Conservation (phyloP, 345 rosid genomes). For the Pistacia vera region DNA sequence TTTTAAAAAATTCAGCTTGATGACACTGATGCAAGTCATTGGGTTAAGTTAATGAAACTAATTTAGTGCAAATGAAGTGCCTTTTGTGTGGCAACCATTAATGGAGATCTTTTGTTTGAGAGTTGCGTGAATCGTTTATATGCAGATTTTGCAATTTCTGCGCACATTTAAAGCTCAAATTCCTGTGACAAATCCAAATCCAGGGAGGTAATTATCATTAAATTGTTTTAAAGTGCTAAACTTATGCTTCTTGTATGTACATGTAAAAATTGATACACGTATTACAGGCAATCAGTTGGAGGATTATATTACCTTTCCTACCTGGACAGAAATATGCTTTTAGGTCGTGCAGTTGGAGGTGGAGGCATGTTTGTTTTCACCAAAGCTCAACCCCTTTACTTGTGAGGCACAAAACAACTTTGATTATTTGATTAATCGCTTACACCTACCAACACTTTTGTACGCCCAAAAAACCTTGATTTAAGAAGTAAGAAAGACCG, state of each 20-base stretch:
- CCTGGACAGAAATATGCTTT: slow-evolving; percentile 74
- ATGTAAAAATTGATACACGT: slow-evolving; percentile 18
- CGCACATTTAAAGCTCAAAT: slow-evolving; percentile 74
- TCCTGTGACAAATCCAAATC: slow-evolving; percentile 58
- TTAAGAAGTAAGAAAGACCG: too few species aligned
- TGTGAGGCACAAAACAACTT: slow-evolving; percentile 27
- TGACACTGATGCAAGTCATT: neutral
- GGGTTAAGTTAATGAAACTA: neutral
- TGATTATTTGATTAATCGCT: too few species aligned
- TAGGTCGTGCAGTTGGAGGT: slow-evolving; percentile 92
- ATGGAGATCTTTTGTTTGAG: neutral
- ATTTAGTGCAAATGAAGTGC: neutral
- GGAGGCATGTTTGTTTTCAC: slow-evolving; percentile 94
- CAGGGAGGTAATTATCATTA: slow-evolving; percentile 55
- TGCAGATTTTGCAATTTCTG: slow-evolving; percentile 84
- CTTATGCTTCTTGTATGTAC: neutral
- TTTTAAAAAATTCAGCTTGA: neutral
- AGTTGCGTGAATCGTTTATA: neutral
- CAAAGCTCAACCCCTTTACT: slow-evolving; percentile 69
- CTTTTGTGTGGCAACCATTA: neutral
- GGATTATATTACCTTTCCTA: slow-evolving; percentile 90
- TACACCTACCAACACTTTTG: too few species aligned
- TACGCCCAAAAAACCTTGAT: too few species aligned
- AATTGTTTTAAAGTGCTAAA: neutral
- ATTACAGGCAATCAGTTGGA: slow-evolving; percentile 65